These are phyloP conservation scores for Darksidea phi DNA, from an alignment of 495 filamentous ascomycete species.

Conservation along the genomic window DNA sequence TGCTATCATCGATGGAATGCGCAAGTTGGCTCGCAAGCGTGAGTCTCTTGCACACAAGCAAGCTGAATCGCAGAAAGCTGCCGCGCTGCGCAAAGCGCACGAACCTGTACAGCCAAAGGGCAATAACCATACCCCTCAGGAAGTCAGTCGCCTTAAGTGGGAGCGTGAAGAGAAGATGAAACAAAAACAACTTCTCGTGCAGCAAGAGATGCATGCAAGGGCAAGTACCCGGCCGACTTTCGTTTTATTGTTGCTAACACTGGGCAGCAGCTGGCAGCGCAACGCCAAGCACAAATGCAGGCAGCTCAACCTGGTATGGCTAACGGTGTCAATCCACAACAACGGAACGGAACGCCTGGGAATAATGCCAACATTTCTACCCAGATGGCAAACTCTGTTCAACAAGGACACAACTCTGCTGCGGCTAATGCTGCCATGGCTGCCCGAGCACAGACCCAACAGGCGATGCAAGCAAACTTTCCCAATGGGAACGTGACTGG, in stretches of 20 bases:
- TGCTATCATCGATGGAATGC: slow-evolving; percentile 87
- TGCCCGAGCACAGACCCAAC: slow-evolving; percentile 14
- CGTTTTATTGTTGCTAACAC: neutral
- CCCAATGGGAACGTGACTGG: slow-evolving; percentile 54
- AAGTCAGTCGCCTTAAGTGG: slow-evolving; percentile 83
- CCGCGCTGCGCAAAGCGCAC: slow-evolving; percentile 44
- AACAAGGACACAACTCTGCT: slow-evolving; percentile 17
- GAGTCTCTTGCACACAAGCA: slow-evolving; percentile 84
- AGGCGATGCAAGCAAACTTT: slow-evolving; percentile 36
- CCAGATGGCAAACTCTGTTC: slow-evolving; percentile 18
- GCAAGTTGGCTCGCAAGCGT: slow-evolving; percentile 90
- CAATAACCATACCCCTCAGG: slow-evolving; percentile 68
- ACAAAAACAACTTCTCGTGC: slow-evolving; percentile 61
- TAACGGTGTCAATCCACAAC: slow-evolving; percentile 33
- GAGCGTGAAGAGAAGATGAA: slow-evolving; percentile 76
- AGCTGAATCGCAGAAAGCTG: slow-evolving; percentile 59
- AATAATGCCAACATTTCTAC: slow-evolving; percentile 17
- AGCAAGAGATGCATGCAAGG: slow-evolving; percentile 59
- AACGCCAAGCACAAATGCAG: slow-evolving; percentile 29
- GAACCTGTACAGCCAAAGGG: slow-evolving; percentile 38
- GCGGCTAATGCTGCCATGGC: slow-evolving; percentile 13
- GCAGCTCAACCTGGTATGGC: slow-evolving; percentile 21
- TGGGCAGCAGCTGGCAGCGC: slow-evolving; percentile 11
- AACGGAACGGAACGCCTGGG: slow-evolving; percentile 28
- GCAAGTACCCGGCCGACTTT: slow-evolving; percentile 45